Evolutionary conservation across 2,329 filamentous ascomycete species (phyloP), one percentile per base, ranked within the genome.

Genomic region (Thermoascus crustaceus): DNA sequence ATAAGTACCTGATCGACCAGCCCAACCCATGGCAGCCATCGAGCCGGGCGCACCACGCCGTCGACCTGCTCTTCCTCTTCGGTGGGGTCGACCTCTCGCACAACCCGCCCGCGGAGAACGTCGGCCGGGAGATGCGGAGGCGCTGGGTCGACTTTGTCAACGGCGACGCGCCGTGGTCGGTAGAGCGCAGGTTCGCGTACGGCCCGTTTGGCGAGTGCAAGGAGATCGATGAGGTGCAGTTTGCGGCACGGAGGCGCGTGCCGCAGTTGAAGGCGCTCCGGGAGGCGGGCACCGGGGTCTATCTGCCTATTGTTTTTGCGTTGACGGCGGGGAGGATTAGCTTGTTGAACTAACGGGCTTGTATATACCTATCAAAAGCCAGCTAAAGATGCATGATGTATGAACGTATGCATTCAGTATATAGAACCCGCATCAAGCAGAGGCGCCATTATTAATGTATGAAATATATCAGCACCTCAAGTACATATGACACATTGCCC

Each of bases 21-120:
- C 31, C 52, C 0, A 71, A 71, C 22, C 67, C 68, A 4, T 70
- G 63, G 63, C 68, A 71, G 32, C 35, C 57, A 0, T 69, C 66
- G 0, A 64, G 58, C 6, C 55, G 68, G 0, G 53, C 67, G 2
- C 68, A 71, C 24, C 68, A 71, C 38, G 68, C 63, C 0, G 61
- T 71, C 2, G 68, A 71, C 41, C 46, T 71, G 3, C 38, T 70
- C 2, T 58, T 68, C 6, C 44, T 70, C 0, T 71, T 70, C 17
- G 63, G 55, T 0, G 60, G 60, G 0, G 43, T 66, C 3, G 61
- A 67, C 34, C 36, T 67, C 0, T 50, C 51, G 0, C 58, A 58
- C 14, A 56, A 58, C 1, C 52, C 49, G 0, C 45, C 50, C 1
- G 64, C 65, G 3, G 43, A 57, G 2, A 36, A 30, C 0, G 53